These are phyloP conservation scores for Chamaecrista fasciculata DNA, from an alignment of 306 rosid species.

Conservation along the genomic window DNA sequence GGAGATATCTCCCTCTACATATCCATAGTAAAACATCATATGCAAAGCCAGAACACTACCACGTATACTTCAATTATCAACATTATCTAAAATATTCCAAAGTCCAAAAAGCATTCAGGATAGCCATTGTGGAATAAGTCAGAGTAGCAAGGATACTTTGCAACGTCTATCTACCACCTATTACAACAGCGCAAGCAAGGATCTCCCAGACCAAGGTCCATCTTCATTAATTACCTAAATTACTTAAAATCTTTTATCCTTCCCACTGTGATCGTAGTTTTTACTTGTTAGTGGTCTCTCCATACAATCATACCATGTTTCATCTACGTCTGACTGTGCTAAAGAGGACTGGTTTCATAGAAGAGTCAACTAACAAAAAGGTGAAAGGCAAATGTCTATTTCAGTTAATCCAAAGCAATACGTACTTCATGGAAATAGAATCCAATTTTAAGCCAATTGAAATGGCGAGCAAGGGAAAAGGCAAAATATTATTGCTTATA, in stretches of 20 bases:
- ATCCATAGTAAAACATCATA: neutral
- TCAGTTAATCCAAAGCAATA: neutral
- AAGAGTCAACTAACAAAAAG: too few relatives aligned
- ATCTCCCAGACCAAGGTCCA: neutral
- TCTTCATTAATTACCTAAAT: neutral
- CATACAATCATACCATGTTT: neutral
- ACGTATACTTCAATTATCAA: constrained; percentile 4
- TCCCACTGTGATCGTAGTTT: neutral
- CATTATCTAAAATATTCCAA: neutral
- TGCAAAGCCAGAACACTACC: neutral
- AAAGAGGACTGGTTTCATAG: too few relatives aligned
- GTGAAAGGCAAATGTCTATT: neutral
- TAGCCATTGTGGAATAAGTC: neutral
- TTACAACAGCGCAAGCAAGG: neutral
- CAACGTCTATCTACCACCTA: neutral
- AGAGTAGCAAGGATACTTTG: neutral
- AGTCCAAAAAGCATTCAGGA: neutral
- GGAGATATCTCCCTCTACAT: neutral
- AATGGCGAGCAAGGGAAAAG: neutral
- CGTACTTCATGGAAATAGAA: constrained; percentile 15
- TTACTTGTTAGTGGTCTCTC: neutral
- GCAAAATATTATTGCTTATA: constrained; percentile 20
- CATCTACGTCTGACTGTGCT: neutral
- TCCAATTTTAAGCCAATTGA: neutral
- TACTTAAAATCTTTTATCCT: neutral